These are phyloP conservation scores for Dipteronia dyeriana DNA, from an alignment of 345 rosid genomes.

Conservation along the genomic window DNA sequence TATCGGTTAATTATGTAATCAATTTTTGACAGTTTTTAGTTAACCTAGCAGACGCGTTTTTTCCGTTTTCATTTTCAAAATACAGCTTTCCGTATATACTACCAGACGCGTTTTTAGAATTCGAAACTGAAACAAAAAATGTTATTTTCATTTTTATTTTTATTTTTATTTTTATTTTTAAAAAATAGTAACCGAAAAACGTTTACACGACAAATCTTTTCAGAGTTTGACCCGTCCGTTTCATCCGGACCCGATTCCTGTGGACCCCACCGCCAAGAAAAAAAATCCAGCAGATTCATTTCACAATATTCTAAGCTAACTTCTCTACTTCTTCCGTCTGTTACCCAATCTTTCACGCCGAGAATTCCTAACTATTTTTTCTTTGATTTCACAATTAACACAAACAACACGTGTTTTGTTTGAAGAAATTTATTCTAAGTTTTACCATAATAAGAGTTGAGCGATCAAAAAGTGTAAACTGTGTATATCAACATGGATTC, in stretches of 20 bases:
- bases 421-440: not conserved
- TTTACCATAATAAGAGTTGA: not conserved
- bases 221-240: constrained; percentile 28
- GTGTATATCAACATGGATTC: constrained; percentile 55
- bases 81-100: too few species aligned
- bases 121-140: too few species aligned
- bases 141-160: too few species aligned
- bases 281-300: constrained; percentile 28
- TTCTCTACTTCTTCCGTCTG: constrained; percentile 2
- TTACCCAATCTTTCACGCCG: constrained; percentile 28
- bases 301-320: not conserved
- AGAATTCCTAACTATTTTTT: constrained; percentile 21
- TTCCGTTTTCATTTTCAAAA: too few species aligned
- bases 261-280: constrained; percentile 26
- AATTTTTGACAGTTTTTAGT: too few species aligned
- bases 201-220: too few species aligned
- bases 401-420: not conserved
- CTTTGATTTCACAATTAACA: not conserved
- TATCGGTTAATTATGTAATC: too few species aligned
- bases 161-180: too few species aligned
- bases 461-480: not conserved
- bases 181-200: too few species aligned
- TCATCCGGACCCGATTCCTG: not conserved
- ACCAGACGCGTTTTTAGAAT: too few species aligned
- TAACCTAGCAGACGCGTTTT: too few species aligned